phyloP scores from a whole-genome alignment of 2,329 filamentous ascomycete genomes.

The Pyrenophora tritici-repentis region DNA sequence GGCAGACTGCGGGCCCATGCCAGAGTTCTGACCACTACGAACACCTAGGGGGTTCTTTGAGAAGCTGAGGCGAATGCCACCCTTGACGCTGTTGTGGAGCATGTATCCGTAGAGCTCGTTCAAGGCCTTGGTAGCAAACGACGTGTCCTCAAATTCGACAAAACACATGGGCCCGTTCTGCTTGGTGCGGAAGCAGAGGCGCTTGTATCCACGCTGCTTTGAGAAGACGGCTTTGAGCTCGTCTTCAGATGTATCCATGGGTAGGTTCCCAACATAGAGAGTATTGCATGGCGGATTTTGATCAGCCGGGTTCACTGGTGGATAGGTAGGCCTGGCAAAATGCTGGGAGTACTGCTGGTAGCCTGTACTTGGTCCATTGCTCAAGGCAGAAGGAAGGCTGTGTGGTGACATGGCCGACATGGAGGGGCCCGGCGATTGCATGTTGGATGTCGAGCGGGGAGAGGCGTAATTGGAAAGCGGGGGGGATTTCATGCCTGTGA shows the following conservation, averaged over 20 bases:
- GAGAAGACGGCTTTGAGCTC: slow-evolving; percentile 93
- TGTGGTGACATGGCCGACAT: slow-evolving; percentile 52
- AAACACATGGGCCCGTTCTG: slow-evolving; percentile 98
- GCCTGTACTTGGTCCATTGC: slow-evolving; percentile 53
- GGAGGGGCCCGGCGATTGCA: slow-evolving; percentile 55
- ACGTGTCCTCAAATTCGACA: slow-evolving; percentile 94
- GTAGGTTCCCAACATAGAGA: slow-evolving; percentile 95
- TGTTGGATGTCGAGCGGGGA: slow-evolving; percentile 54
- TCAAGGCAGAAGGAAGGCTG: slow-evolving; percentile 64
- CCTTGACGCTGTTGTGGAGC: slow-evolving; percentile 90
- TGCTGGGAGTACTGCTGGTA: slow-evolving; percentile 63
- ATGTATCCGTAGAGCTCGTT: slow-evolving; percentile 86
- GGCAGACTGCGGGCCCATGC: slow-evolving; percentile 56
- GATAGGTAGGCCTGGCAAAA: slow-evolving; percentile 70
- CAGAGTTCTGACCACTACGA: slow-evolving; percentile 71
- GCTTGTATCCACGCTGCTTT: slow-evolving; percentile 91
- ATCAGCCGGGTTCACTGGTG: slow-evolving; percentile 89
- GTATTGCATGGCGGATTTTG: slow-evolving; percentile 98
- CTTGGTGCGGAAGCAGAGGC: slow-evolving; percentile 93
- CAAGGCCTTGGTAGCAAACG: slow-evolving; percentile 87
- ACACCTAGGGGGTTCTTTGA: slow-evolving; percentile 97
- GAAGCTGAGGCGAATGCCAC: slow-evolving; percentile 92
- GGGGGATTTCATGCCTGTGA: slow-evolving; percentile 56
- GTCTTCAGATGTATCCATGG: slow-evolving; percentile 89
- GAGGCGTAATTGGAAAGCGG: slow-evolving; percentile 60